phyloP scores from a whole-genome alignment of 192 early-diverging fungal genomes.

The Linnemannia zychae region DNA sequence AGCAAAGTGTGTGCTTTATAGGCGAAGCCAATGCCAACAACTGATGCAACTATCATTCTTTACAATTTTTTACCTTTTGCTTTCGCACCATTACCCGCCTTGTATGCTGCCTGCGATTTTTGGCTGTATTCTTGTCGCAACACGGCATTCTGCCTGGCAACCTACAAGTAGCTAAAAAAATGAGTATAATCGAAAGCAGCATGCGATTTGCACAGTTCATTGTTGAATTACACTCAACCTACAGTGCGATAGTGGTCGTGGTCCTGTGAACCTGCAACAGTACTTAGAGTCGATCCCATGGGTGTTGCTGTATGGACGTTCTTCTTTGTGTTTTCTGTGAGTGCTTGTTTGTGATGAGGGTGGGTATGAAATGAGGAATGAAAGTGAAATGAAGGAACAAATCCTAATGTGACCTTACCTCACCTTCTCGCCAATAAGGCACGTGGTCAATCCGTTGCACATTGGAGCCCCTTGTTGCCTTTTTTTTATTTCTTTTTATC shows the following conservation, averaged over 20 bases:
- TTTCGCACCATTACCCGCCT: conserved; percentile 58
- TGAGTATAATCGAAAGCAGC: neutral
- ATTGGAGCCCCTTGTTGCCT: neutral
- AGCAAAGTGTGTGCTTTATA: neutral
- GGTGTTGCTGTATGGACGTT: neutral
- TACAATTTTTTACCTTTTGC: conserved; percentile 39
- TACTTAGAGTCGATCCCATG: conserved; percentile 39
- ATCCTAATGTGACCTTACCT: neutral
- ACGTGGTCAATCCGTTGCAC: neutral
- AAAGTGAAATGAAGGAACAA: neutral
- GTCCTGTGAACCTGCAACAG: conserved; percentile 1
- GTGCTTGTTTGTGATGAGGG: neutral
- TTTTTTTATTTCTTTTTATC: neutral
- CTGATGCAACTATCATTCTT: neutral
- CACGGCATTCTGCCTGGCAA: conserved; percentile 63
- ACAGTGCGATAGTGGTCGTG: conserved; percentile 41
- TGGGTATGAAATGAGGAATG: neutral
- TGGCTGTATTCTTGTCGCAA: conserved; percentile 62
- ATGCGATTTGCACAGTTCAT: too few relatives aligned
- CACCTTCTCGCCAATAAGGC: neutral
- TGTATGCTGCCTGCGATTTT: conserved; percentile 63
- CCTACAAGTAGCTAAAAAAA: neutral
- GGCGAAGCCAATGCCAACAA: neutral
- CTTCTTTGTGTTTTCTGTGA: neutral
- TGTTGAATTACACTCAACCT: neutral